These are phyloP conservation scores for Trichoderma breve DNA, from an alignment of 2,329 filamentous ascomycete species.

Conservation along the genomic window DNA sequence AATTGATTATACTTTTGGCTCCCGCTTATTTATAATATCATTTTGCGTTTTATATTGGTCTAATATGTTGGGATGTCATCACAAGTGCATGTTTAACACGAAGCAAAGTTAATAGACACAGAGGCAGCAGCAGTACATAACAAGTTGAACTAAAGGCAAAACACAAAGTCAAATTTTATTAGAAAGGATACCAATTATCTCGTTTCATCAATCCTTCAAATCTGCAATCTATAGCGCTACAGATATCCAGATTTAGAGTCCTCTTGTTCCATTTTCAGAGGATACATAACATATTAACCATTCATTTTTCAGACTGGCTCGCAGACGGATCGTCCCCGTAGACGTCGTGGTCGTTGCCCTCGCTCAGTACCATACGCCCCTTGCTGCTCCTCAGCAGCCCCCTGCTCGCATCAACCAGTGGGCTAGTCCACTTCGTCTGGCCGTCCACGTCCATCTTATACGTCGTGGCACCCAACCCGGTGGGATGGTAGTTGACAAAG, in stretches of 20 bases:
- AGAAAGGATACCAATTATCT: too few relatives aligned
- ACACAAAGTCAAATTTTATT: too few relatives aligned
- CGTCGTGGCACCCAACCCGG: neutral
- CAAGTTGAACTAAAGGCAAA: too few relatives aligned
- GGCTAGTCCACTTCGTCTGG: neutral
- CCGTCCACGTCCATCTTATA: neutral
- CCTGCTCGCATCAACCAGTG: neutral
- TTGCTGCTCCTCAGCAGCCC: neutral
- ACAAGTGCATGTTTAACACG: too few relatives aligned
- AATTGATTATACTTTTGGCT: too few relatives aligned
- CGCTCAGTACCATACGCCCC: neutral
- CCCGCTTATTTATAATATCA: too few relatives aligned
- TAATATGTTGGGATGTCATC: too few relatives aligned
- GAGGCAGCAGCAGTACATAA: too few relatives aligned
- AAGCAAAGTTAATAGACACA: too few relatives aligned
- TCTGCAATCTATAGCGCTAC: neutral
- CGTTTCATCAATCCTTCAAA: too few relatives aligned
- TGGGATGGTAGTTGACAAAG: neutral
- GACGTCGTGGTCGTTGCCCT: neutral
- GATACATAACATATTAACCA: neutral
- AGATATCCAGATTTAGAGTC: neutral
- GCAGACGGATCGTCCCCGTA: neutral
- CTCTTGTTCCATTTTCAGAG: neutral
- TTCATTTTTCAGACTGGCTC: neutral
- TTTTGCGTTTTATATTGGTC: too few relatives aligned